These are phyloP conservation scores for Oidium heveae DNA, from an alignment of 2,329 filamentous ascomycete species.

Conservation along the genomic window DNA sequence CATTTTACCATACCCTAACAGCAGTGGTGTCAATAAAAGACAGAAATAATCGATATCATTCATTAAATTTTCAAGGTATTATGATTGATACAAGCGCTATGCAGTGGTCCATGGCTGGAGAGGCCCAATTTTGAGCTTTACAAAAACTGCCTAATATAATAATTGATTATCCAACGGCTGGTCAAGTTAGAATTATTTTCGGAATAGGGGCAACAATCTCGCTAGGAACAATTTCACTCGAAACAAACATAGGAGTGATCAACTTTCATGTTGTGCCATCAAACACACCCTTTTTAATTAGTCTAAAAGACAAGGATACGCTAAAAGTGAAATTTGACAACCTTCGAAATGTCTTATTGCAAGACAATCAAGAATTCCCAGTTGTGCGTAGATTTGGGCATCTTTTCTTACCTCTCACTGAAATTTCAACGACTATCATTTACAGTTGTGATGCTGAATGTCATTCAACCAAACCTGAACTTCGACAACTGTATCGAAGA, in stretches of 20 bases:
- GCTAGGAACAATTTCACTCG: background rate
- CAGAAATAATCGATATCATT: background rate
- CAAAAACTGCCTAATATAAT: background rate
- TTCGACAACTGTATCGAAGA: background rate
- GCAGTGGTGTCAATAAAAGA: background rate
- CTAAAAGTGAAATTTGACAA: background rate
- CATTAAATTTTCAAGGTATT: background rate
- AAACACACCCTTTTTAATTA: background rate
- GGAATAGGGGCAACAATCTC: background rate
- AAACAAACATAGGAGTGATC: background rate
- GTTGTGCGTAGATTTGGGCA: background rate
- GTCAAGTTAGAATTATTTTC: background rate
- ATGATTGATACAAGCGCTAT: background rate
- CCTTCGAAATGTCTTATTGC: background rate
- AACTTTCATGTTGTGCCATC: background rate
- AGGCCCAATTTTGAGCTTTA: background rate
- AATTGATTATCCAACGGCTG: background rate
- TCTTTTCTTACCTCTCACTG: background rate
- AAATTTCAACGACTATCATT: background rate
- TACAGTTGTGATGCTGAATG: background rate
- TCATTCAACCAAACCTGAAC: background rate
- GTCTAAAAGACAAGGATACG: background rate
- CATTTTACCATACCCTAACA: background rate
- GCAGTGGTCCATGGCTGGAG: background rate
- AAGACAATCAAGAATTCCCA: background rate